A percentile compares a stretch with the other conserved stretches of the same genome.
These are phyloP conservation scores for Pseudogymnoascus sp. DNA, from an alignment of 2,329 filamentous ascomycete species.

Conservation along the genomic window DNA sequence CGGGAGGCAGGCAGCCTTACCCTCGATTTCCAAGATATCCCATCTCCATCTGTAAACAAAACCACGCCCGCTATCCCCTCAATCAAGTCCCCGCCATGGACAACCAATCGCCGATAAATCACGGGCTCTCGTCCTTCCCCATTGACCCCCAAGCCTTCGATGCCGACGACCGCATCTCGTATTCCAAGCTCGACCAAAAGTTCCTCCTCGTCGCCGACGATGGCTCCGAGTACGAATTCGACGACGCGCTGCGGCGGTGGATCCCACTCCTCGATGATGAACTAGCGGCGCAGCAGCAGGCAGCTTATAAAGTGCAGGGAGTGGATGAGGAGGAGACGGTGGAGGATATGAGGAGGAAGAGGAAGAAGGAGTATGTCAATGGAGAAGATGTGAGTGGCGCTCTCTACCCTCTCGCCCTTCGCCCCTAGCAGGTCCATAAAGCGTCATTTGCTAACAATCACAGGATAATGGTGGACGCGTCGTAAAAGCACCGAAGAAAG, in stretches of 20 bases:
- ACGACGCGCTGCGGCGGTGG: constrained; percentile 66
- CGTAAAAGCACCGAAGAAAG: constrained; percentile 29
- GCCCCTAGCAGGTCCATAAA: neutral
- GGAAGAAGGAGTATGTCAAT: constrained; percentile 43
- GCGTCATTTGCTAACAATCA: constrained; percentile 12
- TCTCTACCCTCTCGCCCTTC: neutral
- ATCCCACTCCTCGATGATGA: constrained; percentile 60
- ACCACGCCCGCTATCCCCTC: neutral
- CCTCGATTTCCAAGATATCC: constrained; percentile 1
- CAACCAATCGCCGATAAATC: neutral
- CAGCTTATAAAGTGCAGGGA: constrained; percentile 52
- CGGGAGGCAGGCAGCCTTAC: constrained; percentile 6
- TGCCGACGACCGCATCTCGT: constrained; percentile 74
- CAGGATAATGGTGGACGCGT: constrained; percentile 26
- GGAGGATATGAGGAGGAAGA: constrained; percentile 41
- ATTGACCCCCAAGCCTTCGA: constrained; percentile 47
- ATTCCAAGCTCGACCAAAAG: constrained; percentile 73
- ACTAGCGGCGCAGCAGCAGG: constrained; percentile 51
- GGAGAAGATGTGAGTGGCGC: constrained; percentile 41
- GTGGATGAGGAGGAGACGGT: constrained; percentile 49
- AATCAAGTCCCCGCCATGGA: neutral
- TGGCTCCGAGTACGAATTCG: constrained; percentile 78
- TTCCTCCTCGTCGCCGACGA: constrained; percentile 80
- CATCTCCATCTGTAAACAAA: neutral
- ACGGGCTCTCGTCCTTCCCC: constrained; percentile 20